Evolutionary conservation across 495 filamentous ascomycete genomes (phyloP).

Genomic region (Tetracladium setigerum): DNA sequence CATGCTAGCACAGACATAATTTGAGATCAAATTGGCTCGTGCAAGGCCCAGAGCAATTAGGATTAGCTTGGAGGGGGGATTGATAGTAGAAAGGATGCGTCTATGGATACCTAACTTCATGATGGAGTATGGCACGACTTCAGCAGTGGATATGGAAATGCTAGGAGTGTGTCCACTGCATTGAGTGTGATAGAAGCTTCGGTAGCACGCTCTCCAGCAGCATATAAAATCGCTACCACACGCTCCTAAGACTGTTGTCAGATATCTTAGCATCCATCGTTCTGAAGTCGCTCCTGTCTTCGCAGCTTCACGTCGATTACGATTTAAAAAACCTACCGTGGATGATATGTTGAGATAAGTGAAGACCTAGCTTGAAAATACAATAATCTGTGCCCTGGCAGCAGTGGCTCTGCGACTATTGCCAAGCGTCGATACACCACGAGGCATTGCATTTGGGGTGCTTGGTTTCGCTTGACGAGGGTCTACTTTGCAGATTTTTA

Average conservation of each 20-base stretch:
- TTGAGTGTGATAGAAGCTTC: background rate
- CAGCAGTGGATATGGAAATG: too few relatives aligned
- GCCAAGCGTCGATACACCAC: background rate
- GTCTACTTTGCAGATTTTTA: too few relatives aligned
- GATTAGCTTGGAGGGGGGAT: too few relatives aligned
- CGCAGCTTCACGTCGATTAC: background rate
- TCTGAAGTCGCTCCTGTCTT: slow-evolving; percentile 1
- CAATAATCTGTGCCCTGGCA: slow-evolving; percentile 2
- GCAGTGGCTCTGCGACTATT: slow-evolving; percentile 2
- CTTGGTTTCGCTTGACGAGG: too few relatives aligned
- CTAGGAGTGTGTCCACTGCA: too few relatives aligned
- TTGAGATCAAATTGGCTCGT: too few relatives aligned
- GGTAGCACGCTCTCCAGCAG: background rate
- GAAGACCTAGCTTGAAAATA: background rate
- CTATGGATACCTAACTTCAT: too few relatives aligned
- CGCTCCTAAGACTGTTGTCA: background rate
- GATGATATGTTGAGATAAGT: background rate
- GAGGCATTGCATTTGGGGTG: background rate
- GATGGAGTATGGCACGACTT: too few relatives aligned
- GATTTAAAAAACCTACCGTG: background rate
- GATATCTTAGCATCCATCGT: background rate
- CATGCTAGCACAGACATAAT: too few relatives aligned
- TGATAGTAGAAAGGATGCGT: too few relatives aligned
- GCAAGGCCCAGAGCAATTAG: too few relatives aligned
- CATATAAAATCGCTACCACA: background rate